Conservation (phyloP, 2,329 filamentous ascomycete species). For the Macroventuria anomochaeta region DNA sequence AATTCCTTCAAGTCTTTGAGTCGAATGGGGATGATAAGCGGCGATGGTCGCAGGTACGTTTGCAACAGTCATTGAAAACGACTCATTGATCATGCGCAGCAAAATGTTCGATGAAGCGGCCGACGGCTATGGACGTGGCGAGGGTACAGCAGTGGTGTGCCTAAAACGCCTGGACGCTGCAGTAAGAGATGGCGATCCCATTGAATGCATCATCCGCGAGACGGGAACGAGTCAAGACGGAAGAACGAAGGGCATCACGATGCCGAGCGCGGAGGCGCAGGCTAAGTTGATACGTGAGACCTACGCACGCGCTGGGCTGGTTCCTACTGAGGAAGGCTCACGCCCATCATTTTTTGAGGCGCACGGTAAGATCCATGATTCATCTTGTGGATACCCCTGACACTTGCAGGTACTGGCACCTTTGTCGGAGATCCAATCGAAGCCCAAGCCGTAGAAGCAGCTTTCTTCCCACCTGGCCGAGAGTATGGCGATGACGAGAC, state of each 20-base stretch:
- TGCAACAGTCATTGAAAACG: too few relatives aligned
- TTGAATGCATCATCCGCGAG: constrained; percentile 51
- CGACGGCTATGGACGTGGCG: constrained; percentile 67
- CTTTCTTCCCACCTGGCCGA: constrained; percentile 9
- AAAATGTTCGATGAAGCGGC: constrained; percentile 47
- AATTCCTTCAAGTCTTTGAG: constrained; percentile 1
- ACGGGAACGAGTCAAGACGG: constrained; percentile 58
- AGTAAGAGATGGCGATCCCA: constrained; percentile 60
- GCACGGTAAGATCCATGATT: background rate
- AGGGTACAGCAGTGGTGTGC: constrained; percentile 49
- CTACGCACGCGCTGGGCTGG: constrained; percentile 47
- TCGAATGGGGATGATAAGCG: background rate
- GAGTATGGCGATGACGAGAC: background rate
- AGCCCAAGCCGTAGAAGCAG: constrained; percentile 23
- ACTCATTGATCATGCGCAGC: background rate
- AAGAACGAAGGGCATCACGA: constrained; percentile 52
- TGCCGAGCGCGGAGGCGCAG: constrained; percentile 47
- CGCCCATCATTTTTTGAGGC: constrained; percentile 32
- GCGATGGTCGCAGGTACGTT: background rate
- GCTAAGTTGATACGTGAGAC: constrained; percentile 44
- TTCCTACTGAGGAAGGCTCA: constrained; percentile 18
- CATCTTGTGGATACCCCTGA: background rate
- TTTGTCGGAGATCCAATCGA: constrained; percentile 38
- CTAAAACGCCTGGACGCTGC: constrained; percentile 64
- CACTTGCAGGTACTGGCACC: constrained; percentile 21